A percentile compares a stretch with the other conserved stretches of the same genome.
Conservation (phyloP, 352 stramenopile species). For the Phytophthora kernoviae region DNA sequence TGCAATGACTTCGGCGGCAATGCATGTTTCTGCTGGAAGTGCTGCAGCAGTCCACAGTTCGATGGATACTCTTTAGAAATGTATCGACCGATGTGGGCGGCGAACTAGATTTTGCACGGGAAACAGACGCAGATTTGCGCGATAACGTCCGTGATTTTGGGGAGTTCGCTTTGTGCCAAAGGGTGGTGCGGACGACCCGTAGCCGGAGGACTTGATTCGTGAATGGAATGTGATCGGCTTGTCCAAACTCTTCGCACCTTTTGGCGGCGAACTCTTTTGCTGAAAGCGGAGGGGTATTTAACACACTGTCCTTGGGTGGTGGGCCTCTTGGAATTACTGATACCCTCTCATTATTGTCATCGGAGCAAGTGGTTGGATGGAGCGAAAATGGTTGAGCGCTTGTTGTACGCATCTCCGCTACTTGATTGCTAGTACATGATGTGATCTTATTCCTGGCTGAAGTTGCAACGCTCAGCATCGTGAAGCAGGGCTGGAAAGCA, state of each 20-base stretch:
- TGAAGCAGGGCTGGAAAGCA: constrained; percentile 76
- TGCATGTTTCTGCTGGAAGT: constrained; percentile 61
- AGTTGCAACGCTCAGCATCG: constrained; percentile 24
- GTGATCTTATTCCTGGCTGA: not conserved
- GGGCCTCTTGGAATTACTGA: constrained; percentile 59
- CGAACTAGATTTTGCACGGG: constrained; percentile 26
- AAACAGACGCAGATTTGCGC: constrained; percentile 7
- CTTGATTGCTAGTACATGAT: constrained; percentile 23
- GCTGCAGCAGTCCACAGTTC: constrained; percentile 57
- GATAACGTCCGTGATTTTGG: constrained; percentile 13
- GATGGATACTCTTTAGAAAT: constrained; percentile 80
- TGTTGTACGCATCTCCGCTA: constrained; percentile 2
- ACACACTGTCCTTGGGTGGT: constrained; percentile 52
- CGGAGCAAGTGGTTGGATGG: not conserved
- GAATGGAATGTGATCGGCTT: constrained; percentile 85
- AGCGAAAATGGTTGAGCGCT: not conserved
- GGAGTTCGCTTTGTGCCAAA: constrained; percentile 33
- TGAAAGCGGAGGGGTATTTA: constrained; percentile 58
- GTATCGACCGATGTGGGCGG: constrained; percentile 26
- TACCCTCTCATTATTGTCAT: constrained; percentile 25
- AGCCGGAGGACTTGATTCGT: constrained; percentile 83
- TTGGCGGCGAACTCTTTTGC: constrained; percentile 28
- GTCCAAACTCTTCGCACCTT: constrained; percentile 43
- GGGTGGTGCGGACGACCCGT: constrained; percentile 41
- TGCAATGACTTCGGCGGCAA: constrained; percentile 63